Evolutionary conservation across 2,329 filamentous ascomycete species (phyloP).

Genomic region (Ambrosiella beaveri): DNA sequence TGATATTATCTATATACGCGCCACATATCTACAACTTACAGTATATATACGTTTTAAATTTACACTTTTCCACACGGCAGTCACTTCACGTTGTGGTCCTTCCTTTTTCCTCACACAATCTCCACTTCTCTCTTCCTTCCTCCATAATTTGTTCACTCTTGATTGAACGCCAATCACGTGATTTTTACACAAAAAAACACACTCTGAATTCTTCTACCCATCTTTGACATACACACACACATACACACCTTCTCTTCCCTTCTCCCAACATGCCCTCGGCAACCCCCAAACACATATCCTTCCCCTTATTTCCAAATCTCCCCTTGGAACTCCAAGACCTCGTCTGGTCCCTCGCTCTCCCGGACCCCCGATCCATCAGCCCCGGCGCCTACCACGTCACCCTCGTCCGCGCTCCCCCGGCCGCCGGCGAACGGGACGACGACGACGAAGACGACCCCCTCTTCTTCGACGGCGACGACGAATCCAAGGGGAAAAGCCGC

Average conservation of each 20-base stretch:
- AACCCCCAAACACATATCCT: not conserved
- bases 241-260: not conserved
- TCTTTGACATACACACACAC: not conserved
- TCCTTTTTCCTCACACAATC: too few relatives aligned
- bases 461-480: not conserved
- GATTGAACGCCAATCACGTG: too few relatives aligned
- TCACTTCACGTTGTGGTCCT: too few relatives aligned
- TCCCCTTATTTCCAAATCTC: conserved; percentile 4
- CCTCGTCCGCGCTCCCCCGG: not conserved
- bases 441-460: not conserved
- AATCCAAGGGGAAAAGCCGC: not conserved
- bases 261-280: not conserved
- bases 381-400: conserved; percentile 9
- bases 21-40: too few relatives aligned
- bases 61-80: too few relatives aligned
- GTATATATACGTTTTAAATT: too few relatives aligned
- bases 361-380: not conserved
- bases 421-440: not conserved
- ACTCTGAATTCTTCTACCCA: not conserved
- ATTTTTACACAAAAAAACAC: not conserved
- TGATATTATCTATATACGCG: too few relatives aligned
- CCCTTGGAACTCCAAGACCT: conserved; percentile 10
- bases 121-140: too few relatives aligned
- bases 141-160: too few relatives aligned
- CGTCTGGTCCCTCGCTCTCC: conserved; percentile 5